phyloP scores from a whole-genome alignment of 192 early-diverging fungal species.

The Linnemannia schmuckeri region DNA sequence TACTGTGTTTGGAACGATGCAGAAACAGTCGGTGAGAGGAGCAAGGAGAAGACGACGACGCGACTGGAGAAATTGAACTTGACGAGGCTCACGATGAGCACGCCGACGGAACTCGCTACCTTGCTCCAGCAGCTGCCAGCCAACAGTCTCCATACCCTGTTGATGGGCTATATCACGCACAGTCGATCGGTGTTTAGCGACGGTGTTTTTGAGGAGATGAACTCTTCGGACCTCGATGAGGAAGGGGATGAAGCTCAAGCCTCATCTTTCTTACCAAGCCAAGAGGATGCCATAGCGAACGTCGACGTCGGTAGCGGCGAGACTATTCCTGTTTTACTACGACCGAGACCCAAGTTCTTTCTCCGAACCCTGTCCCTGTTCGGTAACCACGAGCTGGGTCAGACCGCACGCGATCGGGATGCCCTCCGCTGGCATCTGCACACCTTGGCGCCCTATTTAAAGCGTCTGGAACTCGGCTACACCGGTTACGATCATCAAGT shows the following conservation, averaged over 20 bases:
- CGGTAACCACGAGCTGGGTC: constrained; percentile 31
- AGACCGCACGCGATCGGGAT: background rate
- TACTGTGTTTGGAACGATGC: constrained; percentile 28
- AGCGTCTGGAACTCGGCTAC: constrained; percentile 41
- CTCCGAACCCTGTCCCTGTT: constrained; percentile 41
- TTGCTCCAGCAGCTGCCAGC: constrained; percentile 22
- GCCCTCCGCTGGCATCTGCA: constrained; percentile 11
- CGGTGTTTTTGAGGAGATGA: background rate
- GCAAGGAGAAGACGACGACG: background rate
- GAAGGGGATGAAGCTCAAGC: background rate
- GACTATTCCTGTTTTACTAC: background rate
- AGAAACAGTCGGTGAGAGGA: background rate
- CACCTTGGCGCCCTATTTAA: constrained; percentile 14
- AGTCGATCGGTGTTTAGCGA: background rate
- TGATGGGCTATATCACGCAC: constrained; percentile 34
- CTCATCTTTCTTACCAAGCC: background rate
- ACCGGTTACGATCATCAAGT: constrained; percentile 13
- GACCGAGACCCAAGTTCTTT: background rate
- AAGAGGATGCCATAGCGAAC: background rate
- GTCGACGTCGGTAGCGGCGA: background rate
- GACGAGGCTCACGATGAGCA: constrained; percentile 29
- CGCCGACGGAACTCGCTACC: constrained; percentile 14
- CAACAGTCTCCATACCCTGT: constrained; percentile 32
- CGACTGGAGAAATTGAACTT: constrained; percentile 41
- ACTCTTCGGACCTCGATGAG: background rate